Conservation (phyloP, 495 filamentous ascomycete species). For the Hypoxylon trugodes region DNA sequence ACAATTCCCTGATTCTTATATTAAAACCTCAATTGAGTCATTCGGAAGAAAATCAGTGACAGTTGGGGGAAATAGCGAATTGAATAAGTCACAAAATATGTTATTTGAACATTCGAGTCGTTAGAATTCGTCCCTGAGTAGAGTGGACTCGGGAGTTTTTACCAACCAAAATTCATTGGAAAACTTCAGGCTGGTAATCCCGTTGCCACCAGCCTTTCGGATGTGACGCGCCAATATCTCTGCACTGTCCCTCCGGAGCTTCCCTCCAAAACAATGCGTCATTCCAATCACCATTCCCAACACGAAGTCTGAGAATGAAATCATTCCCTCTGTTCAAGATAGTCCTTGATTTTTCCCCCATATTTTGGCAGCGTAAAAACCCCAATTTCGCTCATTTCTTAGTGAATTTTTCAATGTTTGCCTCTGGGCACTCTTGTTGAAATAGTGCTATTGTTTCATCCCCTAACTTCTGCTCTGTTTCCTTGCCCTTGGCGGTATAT, state of each 20-base stretch:
- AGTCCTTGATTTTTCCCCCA: too few relatives aligned
- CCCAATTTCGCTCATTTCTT: background rate
- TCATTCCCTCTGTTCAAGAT: too few relatives aligned
- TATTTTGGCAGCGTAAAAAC: too few relatives aligned
- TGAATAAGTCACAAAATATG: background rate
- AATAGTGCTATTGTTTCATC: slow-evolving; percentile 51
- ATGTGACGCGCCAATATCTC: too few relatives aligned
- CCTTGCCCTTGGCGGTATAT: slow-evolving; percentile 50
- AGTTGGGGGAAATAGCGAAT: too few relatives aligned
- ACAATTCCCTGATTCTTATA: background rate
- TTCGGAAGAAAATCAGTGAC: background rate
- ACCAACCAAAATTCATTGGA: background rate
- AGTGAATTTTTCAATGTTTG: slow-evolving; percentile 31
- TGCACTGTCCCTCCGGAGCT: too few relatives aligned
- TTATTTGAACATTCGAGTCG: too few relatives aligned
- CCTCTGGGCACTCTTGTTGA: slow-evolving; percentile 23
- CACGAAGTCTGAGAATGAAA: background rate
- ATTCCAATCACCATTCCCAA: background rate
- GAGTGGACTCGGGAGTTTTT: background rate
- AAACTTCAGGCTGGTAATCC: background rate
- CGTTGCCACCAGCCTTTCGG: background rate
- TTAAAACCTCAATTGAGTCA: background rate
- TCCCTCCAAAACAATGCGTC: too few relatives aligned
- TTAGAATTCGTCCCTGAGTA: background rate
- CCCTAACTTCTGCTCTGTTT: slow-evolving; percentile 51